Percentiles rank a stretch among this genome's conserved stretches.
Evolutionary conservation across 169 alveolate species (phyloP).

Genomic region (Plasmodium ovale): DNA sequence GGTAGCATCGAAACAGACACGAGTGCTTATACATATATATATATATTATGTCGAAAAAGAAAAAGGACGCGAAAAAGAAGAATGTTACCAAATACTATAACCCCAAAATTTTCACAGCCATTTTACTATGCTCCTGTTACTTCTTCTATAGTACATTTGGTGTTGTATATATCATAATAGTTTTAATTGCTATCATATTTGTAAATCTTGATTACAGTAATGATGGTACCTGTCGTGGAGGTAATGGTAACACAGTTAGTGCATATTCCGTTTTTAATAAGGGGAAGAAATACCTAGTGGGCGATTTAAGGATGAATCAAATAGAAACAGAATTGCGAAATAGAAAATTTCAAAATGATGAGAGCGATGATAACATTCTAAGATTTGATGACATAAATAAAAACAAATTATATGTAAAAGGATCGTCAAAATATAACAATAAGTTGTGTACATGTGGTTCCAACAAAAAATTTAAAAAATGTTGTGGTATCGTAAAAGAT

Average conservation of each 20-base stretch:
- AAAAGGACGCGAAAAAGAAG: slow-evolving; percentile 41
- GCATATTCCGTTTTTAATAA: slow-evolving; percentile 60
- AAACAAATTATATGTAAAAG: slow-evolving; percentile 41
- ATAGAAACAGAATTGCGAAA: slow-evolving; percentile 50
- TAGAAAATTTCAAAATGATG: slow-evolving; percentile 17
- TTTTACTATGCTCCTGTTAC: slow-evolving; percentile 50
- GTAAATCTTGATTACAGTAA: slow-evolving; percentile 29
- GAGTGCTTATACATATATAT: background rate
- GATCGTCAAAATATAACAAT: slow-evolving; percentile 63
- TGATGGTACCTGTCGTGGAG: background rate
- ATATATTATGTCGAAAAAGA: slow-evolving; percentile 57
- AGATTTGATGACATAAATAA: slow-evolving; percentile 40
- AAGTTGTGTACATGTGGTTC: slow-evolving; percentile 68
- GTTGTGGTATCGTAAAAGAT: too few species aligned
- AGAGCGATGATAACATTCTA: slow-evolving; percentile 46
- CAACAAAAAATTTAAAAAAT: slow-evolving; percentile 53
- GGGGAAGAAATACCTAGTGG: slow-evolving; percentile 38
- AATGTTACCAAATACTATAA: slow-evolving; percentile 31
- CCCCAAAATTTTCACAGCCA: slow-evolving; percentile 32
- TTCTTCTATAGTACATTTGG: slow-evolving; percentile 33
- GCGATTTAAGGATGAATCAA: slow-evolving; percentile 71
- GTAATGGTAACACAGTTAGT: slow-evolving; percentile 11
- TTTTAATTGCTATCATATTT: slow-evolving; percentile 39
- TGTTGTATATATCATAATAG: slow-evolving; percentile 36
- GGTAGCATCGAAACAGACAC: background rate